These are phyloP conservation scores for Cercospora beticola DNA, from an alignment of 2,329 filamentous ascomycete genomes.

Conservation along the genomic window DNA sequence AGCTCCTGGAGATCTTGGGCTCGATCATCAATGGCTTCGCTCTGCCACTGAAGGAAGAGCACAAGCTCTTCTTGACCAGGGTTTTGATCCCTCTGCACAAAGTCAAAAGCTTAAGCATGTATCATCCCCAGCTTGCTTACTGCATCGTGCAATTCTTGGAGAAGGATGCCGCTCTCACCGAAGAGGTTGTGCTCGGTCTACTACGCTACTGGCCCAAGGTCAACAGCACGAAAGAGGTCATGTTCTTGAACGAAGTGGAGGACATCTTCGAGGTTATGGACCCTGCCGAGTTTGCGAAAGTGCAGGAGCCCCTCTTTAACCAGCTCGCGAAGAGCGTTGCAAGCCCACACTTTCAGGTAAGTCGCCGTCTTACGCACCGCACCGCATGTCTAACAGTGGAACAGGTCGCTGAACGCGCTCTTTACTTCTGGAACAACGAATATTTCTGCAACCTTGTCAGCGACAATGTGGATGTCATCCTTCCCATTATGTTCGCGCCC, in stretches of 20 bases:
- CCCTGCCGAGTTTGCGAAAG: conserved; percentile 95
- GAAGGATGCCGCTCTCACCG: conserved; percentile 93
- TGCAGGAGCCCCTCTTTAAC: conserved; percentile 95
- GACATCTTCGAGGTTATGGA: conserved; percentile 99
- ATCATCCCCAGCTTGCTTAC: conserved; percentile 95
- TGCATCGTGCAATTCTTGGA: conserved; percentile 99
- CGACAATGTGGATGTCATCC: conserved; percentile 96
- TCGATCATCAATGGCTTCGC: conserved; percentile 99
- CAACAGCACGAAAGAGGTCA: conserved; percentile 99
- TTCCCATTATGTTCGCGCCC: conserved; percentile 98
- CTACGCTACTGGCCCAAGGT: conserved; percentile 98
- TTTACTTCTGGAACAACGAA: conserved; percentile 99
- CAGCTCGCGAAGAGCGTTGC: conserved; percentile 97
- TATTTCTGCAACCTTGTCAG: conserved; percentile 99
- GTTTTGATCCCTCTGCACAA: conserved; percentile 94
- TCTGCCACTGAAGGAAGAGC: conserved; percentile 93
- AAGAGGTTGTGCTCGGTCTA: conserved; percentile 94
- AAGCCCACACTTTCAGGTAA: conserved; percentile 91
- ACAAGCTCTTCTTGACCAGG: conserved; percentile 94
- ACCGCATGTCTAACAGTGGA: conserved; percentile 17
- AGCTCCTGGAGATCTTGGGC: conserved; percentile 91
- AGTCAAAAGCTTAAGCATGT: conserved; percentile 99
- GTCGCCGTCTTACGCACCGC: background rate
- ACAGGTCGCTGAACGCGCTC: conserved; percentile 84
- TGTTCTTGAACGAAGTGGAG: conserved; percentile 99